These are phyloP conservation scores for Ogataea polymorpha DNA, from an alignment of 805 yeast genomes.

Conservation along the genomic window DNA sequence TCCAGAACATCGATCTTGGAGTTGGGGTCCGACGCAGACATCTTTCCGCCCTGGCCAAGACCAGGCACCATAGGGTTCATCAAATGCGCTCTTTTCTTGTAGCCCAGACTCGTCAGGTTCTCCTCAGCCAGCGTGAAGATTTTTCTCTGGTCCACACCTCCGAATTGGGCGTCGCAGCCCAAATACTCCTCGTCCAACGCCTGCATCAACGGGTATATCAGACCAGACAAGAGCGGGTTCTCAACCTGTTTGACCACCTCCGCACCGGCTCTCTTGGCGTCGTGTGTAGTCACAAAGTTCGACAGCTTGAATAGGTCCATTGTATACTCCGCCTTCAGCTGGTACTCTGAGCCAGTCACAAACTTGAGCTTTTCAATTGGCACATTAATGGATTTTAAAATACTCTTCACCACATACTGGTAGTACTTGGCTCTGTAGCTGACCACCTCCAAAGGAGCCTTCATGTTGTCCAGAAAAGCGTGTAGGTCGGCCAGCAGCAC, in stretches of 20 bases:
- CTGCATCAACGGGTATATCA: slow-evolving; percentile 98
- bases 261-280: slow-evolving; percentile 98
- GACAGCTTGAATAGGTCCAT: slow-evolving; percentile 86
- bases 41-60: slow-evolving; percentile 92
- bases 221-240: slow-evolving; percentile 88
- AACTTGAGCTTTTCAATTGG: slow-evolving; percentile 87
- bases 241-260: slow-evolving; percentile 98
- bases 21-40: slow-evolving; percentile 99
- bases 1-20: slow-evolving; percentile 93
- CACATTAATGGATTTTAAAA: slow-evolving; percentile 80
- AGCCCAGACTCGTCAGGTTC: slow-evolving; percentile 79
- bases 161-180: slow-evolving; percentile 90
- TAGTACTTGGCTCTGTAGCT: slow-evolving; percentile 86
- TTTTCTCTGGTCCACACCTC: slow-evolving; percentile 98
- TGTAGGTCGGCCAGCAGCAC: slow-evolving; percentile 93
- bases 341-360: slow-evolving; percentile 88
- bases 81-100: slow-evolving; percentile 95
- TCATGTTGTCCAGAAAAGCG: slow-evolving; percentile 97
- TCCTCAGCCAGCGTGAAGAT: slow-evolving; percentile 97
- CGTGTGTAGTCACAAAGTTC: slow-evolving; percentile 86
- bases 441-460: slow-evolving; percentile 93
- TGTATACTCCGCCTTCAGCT: slow-evolving; percentile 71
- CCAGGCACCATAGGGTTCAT: slow-evolving; percentile 99
- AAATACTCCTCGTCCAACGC: slow-evolving; percentile 93
- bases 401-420: slow-evolving; percentile 78